These are phyloP conservation scores for Albatrellus sp. DNA, from an alignment of 1,284 basidiomycete genomes.

Conservation along the genomic window DNA sequence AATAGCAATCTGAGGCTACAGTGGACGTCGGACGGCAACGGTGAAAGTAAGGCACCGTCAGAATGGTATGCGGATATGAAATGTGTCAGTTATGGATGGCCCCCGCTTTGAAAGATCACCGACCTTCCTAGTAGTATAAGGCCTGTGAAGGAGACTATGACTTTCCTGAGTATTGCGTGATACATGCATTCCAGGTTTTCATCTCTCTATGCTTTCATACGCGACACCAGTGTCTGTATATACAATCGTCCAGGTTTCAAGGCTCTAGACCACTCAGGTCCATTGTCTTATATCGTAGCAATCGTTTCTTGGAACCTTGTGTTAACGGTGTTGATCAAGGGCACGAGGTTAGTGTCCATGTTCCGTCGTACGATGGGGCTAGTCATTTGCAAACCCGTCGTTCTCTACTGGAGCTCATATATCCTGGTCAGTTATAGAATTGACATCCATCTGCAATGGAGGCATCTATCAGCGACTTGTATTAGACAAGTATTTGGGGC, in stretches of 20 bases:
- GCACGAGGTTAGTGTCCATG: conserved; percentile 33
- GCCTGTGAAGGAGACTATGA: too few relatives aligned
- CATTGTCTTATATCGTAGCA: background rate
- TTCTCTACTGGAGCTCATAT: background rate
- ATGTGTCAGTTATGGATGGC: too few relatives aligned
- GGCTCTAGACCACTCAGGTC: background rate
- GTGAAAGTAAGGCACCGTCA: too few relatives aligned
- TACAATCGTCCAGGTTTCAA: conserved; percentile 34
- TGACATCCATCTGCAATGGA: conserved; percentile 47
- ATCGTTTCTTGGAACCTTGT: conserved; percentile 23
- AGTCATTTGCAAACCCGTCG: conserved; percentile 9
- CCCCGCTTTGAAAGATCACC: too few relatives aligned
- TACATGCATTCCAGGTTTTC: conserved; percentile 10
- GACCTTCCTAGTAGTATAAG: too few relatives aligned
- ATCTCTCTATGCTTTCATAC: conserved; percentile 17
- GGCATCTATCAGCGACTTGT: conserved; percentile 46
- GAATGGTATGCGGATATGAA: too few relatives aligned
- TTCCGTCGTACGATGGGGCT: conserved; percentile 38
- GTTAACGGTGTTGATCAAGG: conserved; percentile 38
- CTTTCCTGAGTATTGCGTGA: conserved; percentile 2
- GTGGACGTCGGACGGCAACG: too few relatives aligned
- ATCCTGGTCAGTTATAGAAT: conserved; percentile 35
- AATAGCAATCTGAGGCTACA: too few relatives aligned
- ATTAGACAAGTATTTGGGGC: too few relatives aligned
- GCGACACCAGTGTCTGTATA: conserved; percentile 25